Base-by-base conservation (phyloP, 164 flowering plant species). In the Macadamia integrifolia region DNA sequence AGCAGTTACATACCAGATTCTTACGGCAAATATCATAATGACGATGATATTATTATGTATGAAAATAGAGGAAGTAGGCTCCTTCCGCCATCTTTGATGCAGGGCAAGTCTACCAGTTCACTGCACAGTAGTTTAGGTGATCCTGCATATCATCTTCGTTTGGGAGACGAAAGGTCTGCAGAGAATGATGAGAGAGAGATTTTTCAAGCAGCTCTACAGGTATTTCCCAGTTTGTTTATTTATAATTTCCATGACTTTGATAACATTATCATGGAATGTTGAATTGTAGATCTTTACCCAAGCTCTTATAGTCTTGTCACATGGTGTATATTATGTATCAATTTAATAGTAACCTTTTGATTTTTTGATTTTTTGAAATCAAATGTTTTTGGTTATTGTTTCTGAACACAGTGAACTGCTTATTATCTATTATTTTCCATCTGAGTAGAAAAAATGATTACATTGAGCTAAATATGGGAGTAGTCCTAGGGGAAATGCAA, bases 151-250 rank as follows among this genome's bases (percentile, higher is more conserved):
- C 82, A 70, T 44, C 30, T 82, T 55, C 84, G 75, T 3, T 15
- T 66, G 11, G 80, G 69, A 49, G 95, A 88, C 69, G 97, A 88
- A 72, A 77, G 70, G 69, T 75, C 71, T 46, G 60, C 75, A 18
- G 92, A 68, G 72, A 67, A 69, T 77, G 96, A 94, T 62, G 98
- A 93, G 75, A 86, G 96, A 71, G 68, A 84, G 63, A 74, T 93
- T 69, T 91, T 77, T 74, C 93, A 87, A 76, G 98, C 93, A 44
- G 98, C 92, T 71, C 62, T 93, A 58, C 85, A 93, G 93, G 98
- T 91, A 79, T 63, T 66, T 35, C 3, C 3, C 40, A 2, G 3
- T 35, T 2, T 35, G 5, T 35, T 35, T 35, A 64, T 49, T 28
- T 50, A 57, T 57, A 29, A 15, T 57, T 57, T 57, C 59, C 59